Base-by-base conservation (phyloP, 2,329 filamentous ascomycete genomes). In the Tetracladium maxilliforme region DNA sequence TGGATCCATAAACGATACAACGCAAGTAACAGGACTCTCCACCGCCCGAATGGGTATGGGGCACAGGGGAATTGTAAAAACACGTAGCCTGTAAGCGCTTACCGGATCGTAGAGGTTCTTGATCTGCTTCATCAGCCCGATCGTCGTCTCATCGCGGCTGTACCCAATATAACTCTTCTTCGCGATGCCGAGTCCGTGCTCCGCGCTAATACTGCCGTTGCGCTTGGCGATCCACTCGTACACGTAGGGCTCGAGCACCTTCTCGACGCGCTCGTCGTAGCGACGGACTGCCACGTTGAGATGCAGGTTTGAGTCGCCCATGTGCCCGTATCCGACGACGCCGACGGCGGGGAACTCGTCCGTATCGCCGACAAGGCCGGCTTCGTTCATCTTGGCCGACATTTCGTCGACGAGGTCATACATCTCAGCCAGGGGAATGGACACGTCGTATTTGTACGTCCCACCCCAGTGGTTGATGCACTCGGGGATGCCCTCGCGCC, bases 391-490 rank as follows among this genome's bases (percentile, higher is more conserved):
- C 26, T 74, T 72, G 26, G 69, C 70, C 34, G 77, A 68, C 13
- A 75, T 78, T 39, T 95, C 90, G 36, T 90, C 80, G 16, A 98
- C 90, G 16, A 98, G 62, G 38, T 69, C 61, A 55, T 98, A 98
- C 42, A 98, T 70, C 37, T 93, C 76, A 9, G 68, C 54, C 15
- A 98, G 64, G 2, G 90, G 90, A 36, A 98, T 93, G 6, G 90
- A 95, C 16, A 98, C 64, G 45, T 98, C 90, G 49, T 98, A 98
- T 57, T 98, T 98, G 67, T 98, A 98, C 7, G 90, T 86, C 22
- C 86, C 90, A 30, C 90, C 92, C 54, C 79, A 83, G 49, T 94
- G 84, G 33, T 81, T 81, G 14, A 92, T 61, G 22, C 76, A 74
- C 56, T 98, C 90, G 1, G 86, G 76, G 38, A 98, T 82, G 38